Evolutionary conservation across 1,139 yeast genomes (phyloP), one percentile per base, ranked within the genome.

Genomic region (Meyerozyma carpophila): DNA sequence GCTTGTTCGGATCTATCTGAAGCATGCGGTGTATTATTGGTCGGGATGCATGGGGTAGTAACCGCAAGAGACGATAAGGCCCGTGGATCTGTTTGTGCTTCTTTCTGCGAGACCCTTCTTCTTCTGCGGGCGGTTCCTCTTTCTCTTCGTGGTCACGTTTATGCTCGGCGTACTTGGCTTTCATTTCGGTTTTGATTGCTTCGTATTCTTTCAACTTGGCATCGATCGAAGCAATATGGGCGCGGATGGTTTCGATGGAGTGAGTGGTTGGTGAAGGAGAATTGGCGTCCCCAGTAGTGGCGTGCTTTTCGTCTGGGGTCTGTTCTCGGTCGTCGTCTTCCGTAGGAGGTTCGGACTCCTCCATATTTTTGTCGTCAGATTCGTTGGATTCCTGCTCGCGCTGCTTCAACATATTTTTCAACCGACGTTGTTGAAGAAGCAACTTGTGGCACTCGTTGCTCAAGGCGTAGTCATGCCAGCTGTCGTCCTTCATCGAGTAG

Each of bases 21-120:
- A 93, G 70, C 88, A 93, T 90, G 40, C 73, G 73, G 24, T 82
- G 80, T 39, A 93, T 77, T 9, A 93, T 75, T 8, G 85, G 87
- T 53, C 98, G 76, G 13, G 96, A 77, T 3, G 90, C 90, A 52
- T 83, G 86, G 2, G 98, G 98, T 41, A 94, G 70, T 50, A 93
- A 71, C 56, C 97, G 77, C 73, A 93, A 73, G 50, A 94, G 68
- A 54, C 98, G 73, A 73, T 93, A 89, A 2, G 98, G 97, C 1
- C 98, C 98, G 44, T 71, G 77, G 34, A 74, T 72, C 52, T 72
- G 77, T 50, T 72, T 70, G 52, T 70, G 76, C 53, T 65, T 65
- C 53, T 68, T 63, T 45, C 63, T 59, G 5, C 47, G 51, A 9
- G 46, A 42, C 29, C 47, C 51, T 4, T 48, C 56, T 8, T 55